Evolutionary conservation across 495 filamentous ascomycete genomes (phyloP).

Genomic region (Hyaloscypha variabilis): DNA sequence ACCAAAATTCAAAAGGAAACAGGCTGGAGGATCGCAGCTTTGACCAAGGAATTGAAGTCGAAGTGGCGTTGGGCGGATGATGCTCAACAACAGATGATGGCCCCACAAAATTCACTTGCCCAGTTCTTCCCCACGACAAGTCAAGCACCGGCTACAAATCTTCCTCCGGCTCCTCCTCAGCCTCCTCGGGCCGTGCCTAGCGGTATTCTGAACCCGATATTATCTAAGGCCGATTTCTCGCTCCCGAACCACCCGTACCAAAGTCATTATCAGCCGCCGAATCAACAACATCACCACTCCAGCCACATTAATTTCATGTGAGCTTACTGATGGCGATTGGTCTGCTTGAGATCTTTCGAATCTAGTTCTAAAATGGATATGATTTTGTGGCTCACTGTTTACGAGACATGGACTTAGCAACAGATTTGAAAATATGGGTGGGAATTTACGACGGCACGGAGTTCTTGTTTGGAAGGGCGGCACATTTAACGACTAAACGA

Average conservation of each 20-base stretch:
- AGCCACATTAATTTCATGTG: constrained; percentile 15
- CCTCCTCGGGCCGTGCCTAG: constrained; percentile 22
- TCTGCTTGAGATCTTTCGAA: background rate
- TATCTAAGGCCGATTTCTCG: constrained; percentile 69
- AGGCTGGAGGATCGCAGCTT: constrained; percentile 72
- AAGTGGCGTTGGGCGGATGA: constrained; percentile 75
- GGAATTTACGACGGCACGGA: background rate
- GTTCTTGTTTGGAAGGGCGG: background rate
- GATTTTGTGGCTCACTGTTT: background rate
- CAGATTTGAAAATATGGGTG: background rate
- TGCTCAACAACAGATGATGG: constrained; percentile 35
- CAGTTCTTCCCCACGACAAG: constrained; percentile 25
- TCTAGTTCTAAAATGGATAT: too few species aligned
- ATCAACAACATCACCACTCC: constrained; percentile 29
- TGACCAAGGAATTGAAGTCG: constrained; percentile 68
- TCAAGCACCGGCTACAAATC: constrained; percentile 11
- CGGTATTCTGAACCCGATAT: constrained; percentile 65
- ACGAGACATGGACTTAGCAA: background rate
- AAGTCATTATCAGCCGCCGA: constrained; percentile 58
- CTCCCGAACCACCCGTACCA: constrained; percentile 77
- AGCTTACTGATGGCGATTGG: background rate
- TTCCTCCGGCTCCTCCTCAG: constrained; percentile 30
- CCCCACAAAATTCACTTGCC: constrained; percentile 25
- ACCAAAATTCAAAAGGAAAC: constrained; percentile 74
- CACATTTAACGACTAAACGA: background rate